Evolutionary conservation across 2,329 filamentous ascomycete species (phyloP).

Genomic region (Hypoxylon sp.): DNA sequence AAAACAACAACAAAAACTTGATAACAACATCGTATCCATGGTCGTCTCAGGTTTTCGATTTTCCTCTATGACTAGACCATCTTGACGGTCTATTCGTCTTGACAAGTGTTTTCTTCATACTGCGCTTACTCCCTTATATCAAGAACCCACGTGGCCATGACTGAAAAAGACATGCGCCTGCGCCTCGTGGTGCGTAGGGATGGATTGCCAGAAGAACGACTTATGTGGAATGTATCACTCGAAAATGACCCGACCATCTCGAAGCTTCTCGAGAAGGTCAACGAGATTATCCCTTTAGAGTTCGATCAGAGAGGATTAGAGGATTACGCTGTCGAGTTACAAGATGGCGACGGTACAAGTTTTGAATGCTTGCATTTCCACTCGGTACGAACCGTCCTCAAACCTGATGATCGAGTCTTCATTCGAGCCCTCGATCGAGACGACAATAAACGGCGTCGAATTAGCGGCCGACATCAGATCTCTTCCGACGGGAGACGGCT

Average conservation of each 20-base stretch:
- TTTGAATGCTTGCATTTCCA: constrained; percentile 94
- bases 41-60: background rate
- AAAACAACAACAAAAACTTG: background rate
- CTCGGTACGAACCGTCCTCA: constrained; percentile 76
- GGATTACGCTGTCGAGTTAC: constrained; percentile 87
- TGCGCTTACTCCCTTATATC: background rate
- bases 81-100: constrained; percentile 4
- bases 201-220: constrained; percentile 77
- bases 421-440: constrained; percentile 83
- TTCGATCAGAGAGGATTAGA: constrained; percentile 87
- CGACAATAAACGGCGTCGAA: constrained; percentile 79
- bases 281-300: constrained; percentile 86
- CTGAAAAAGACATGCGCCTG: constrained; percentile 73
- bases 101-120: background rate
- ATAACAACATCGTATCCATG: constrained; percentile 4
- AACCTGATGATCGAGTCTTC: constrained; percentile 86
- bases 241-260: constrained; percentile 77
- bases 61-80: background rate
- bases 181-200: constrained; percentile 81
- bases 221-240: constrained; percentile 78
- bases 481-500: constrained; percentile 83
- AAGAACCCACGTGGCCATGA: constrained; percentile 49
- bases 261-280: constrained; percentile 82
- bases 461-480: constrained; percentile 87
- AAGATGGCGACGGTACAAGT: constrained; percentile 66